A percentile compares a stretch with the other conserved stretches of the same genome.
phyloP scores from a whole-genome alignment of 225 moss, liverwort and hornwort species.

The Marchantia polymorpha region DNA sequence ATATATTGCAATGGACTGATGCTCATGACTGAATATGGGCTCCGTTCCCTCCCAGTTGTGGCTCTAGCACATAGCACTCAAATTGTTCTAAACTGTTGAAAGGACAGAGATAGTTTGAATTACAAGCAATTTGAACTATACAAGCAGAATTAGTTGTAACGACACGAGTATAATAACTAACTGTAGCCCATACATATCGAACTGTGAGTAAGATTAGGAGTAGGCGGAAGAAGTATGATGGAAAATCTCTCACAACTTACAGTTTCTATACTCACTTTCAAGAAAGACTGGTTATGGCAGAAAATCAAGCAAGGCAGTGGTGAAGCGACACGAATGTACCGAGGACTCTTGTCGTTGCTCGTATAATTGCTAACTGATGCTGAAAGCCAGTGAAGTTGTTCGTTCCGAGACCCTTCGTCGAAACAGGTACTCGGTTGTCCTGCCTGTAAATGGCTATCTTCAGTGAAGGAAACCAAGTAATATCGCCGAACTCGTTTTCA shows the following conservation, averaged over 20 bases:
- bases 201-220: too few species aligned
- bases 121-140: too few species aligned
- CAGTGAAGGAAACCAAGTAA: slow-evolving; percentile 45
- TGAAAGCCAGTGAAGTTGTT: slow-evolving; percentile 16
- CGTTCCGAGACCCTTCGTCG: slow-evolving; percentile 26
- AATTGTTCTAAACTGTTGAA: too few species aligned
- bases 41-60: too few species aligned
- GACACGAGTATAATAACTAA: too few species aligned
- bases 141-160: too few species aligned
- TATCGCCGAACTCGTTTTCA: slow-evolving; percentile 36
- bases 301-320: not conserved
- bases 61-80: too few species aligned
- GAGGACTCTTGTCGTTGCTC: not conserved
- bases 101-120: too few species aligned
- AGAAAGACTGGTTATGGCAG: not conserved
- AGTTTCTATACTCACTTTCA: not conserved
- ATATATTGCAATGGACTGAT: too few species aligned
- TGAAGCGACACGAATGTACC: not conserved
- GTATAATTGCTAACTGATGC: not conserved
- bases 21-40: too few species aligned
- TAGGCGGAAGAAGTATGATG: not conserved
- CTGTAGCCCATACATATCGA: too few species aligned
- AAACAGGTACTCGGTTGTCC: slow-evolving; percentile 33
- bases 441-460: slow-evolving; percentile 30
- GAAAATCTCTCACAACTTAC: not conserved